phyloP scores from a whole-genome alignment of 2,329 filamentous ascomycete genomes.

The Talaromyces verruculosus region DNA sequence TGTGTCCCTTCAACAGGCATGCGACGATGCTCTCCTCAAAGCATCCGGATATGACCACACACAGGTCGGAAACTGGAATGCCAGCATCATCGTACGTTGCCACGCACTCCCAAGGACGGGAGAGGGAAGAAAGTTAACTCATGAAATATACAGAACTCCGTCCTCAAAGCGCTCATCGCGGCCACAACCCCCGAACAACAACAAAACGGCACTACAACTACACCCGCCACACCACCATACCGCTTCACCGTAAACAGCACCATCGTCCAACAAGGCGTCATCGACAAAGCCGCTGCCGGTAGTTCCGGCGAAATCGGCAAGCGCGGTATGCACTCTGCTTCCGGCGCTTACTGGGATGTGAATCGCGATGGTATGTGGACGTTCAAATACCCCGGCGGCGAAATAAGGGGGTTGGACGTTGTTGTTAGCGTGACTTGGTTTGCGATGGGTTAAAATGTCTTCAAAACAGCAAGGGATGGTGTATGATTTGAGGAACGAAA shows the following conservation, averaged over 20 bases:
- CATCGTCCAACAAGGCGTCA: conserved; percentile 85
- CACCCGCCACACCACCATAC: conserved; percentile 58
- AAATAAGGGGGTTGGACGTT: conserved; percentile 50
- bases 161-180: conserved; percentile 44
- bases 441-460: conserved; percentile 31
- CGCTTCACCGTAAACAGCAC: conserved; percentile 98
- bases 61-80: conserved; percentile 86
- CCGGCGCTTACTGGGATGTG: conserved; percentile 53
- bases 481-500: not conserved
- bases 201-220: conserved; percentile 23
- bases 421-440: conserved; percentile 53
- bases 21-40: conserved; percentile 71
- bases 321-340: conserved; percentile 63
- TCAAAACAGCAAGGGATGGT: not conserved
- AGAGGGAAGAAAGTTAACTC: no score
- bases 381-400: conserved; percentile 50
- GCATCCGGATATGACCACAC: conserved; percentile 83
- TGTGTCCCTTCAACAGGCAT: conserved; percentile 60
- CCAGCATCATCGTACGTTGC: conserved; percentile 76
- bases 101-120: not conserved
- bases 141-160: conserved; percentile 34
- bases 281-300: conserved; percentile 51
- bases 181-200: conserved; percentile 41
- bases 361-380: conserved; percentile 56
- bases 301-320: conserved; percentile 68